Base-by-base conservation (phyloP, 2,329 filamentous ascomycete genomes). In the Fusarium torreyae region DNA sequence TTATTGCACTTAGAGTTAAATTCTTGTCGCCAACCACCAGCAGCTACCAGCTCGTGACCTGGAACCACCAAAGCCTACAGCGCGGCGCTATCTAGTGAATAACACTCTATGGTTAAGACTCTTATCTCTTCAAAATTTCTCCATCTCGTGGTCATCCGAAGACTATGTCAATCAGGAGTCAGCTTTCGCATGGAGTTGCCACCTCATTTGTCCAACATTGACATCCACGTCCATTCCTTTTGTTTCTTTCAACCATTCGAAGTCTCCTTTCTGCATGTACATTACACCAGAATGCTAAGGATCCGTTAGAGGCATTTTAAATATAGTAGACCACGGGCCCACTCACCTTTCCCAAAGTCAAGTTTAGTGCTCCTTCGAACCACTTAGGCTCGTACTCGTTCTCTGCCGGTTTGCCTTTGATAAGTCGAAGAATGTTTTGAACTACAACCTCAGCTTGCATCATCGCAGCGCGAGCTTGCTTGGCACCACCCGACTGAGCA, bases 331-430 rank as follows among this genome's bases (percentile, higher is more conserved):
- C 13, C 0, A 2, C 0, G 9, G n/a, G 11, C 9, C 1, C 1
- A 33, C 42, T 22, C 45, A 70, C 67, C 18, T 42, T 68, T 18
- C 67, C 67, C 2, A 70, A 2, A 1, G 67, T 70, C 8, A 70
- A n/a, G 6, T 46, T 53, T 1, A 70, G 14, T 0, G 60, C 46
- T 0, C 52, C 65, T 24, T 70, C 67, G 10, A 70, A 60, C 9
- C 39, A 67, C 0, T 56, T 33, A 0, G 67, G 67, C 2, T 20
- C 28, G 1, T 70, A 70, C 9, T 48, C 7, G 0, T 15, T n/a
- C 1, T 39, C 13, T 0, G 40, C 46, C 2, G 18, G 1, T 0
- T 15, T 8, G 1, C 22, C 39, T 13, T 58, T 69, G 3, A 72
- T 70, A 0, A 72, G 15, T 1, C 7, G 17, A 5, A 53, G 2